Conservation (phyloP, 805 yeast species). For the Candida parachauliodes region DNA sequence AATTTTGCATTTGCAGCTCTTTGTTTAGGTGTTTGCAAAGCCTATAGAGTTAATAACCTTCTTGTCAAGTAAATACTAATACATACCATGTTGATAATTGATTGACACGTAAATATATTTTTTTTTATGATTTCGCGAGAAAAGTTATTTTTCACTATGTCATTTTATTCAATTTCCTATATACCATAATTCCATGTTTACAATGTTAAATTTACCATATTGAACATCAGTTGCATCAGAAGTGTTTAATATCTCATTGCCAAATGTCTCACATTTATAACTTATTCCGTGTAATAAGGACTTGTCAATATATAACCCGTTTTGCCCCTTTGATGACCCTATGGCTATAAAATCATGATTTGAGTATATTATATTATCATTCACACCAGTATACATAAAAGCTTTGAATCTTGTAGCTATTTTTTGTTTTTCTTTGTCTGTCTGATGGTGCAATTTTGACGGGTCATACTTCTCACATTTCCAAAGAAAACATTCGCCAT, state of each 20-base stretch:
- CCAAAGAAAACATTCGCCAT: constrained; percentile 95
- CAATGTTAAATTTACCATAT: constrained; percentile 61
- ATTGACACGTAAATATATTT: not conserved
- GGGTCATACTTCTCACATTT: constrained; percentile 48
- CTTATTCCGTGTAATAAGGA: constrained; percentile 74
- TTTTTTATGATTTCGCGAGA: not conserved
- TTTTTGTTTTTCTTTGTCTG: not conserved
- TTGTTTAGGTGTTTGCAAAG: constrained; percentile 81
- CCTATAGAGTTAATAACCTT: constrained; percentile 27
- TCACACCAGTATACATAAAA: constrained; percentile 81
- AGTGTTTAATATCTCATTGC: constrained; percentile 68
- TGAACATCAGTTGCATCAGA: constrained; percentile 23
- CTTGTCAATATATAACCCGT: constrained; percentile 85
- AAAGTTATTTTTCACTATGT: too few relatives aligned
- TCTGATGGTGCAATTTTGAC: constrained; percentile 11
- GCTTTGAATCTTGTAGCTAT: constrained; percentile 55
- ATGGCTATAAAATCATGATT: constrained; percentile 72
- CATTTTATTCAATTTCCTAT: constrained; percentile 41
- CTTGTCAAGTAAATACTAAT: not conserved
- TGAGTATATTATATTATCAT: constrained; percentile 82
- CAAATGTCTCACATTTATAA: constrained; percentile 77
- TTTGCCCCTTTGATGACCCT: constrained; percentile 91
- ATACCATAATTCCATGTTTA: constrained; percentile 84
- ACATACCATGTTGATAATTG: not conserved
- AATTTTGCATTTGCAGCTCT: constrained; percentile 83